Evolutionary conservation across 2,329 filamentous ascomycete genomes (phyloP).

Genomic region (Hymenoscyphus albidus): DNA sequence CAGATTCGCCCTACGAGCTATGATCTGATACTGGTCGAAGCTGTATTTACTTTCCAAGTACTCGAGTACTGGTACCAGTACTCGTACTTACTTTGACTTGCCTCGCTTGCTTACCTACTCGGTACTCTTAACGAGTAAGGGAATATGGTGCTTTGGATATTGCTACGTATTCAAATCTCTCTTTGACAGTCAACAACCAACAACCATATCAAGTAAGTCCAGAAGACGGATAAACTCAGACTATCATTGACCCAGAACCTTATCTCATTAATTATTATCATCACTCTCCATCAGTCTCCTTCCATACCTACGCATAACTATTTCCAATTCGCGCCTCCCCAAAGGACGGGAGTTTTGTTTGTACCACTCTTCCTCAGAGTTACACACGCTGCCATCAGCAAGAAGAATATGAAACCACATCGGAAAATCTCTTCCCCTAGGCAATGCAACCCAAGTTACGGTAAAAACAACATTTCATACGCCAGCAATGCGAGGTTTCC

Average conservation of each 20-base stretch:
- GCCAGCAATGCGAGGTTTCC: constrained; percentile 31
- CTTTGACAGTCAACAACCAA: no score
- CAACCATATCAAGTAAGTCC: no score
- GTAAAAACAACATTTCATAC: constrained; percentile 26
- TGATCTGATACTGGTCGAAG: neutral
- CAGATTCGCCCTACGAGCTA: neutral
- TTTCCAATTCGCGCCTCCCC: constrained; percentile 9
- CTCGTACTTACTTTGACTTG: no score
- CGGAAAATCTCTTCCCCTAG: constrained; percentile 11
- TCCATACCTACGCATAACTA: constrained; percentile 2
- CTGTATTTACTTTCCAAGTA: neutral
- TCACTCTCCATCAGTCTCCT: neutral
- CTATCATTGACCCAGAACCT: neutral
- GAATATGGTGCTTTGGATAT: neutral
- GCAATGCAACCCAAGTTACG: constrained; percentile 18
- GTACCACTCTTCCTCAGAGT: neutral
- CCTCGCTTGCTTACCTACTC: no score
- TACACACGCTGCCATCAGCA: neutral
- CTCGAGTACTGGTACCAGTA: neutral
- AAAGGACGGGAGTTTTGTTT: neutral
- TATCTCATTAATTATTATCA: constrained; percentile 9
- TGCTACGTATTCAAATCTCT: neutral
- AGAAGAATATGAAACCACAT: neutral
- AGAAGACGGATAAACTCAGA: neutral
- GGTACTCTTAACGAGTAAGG: no score